Conservation (phyloP, 768 basidiomycete genomes). For the Hydnum rufescens region DNA sequence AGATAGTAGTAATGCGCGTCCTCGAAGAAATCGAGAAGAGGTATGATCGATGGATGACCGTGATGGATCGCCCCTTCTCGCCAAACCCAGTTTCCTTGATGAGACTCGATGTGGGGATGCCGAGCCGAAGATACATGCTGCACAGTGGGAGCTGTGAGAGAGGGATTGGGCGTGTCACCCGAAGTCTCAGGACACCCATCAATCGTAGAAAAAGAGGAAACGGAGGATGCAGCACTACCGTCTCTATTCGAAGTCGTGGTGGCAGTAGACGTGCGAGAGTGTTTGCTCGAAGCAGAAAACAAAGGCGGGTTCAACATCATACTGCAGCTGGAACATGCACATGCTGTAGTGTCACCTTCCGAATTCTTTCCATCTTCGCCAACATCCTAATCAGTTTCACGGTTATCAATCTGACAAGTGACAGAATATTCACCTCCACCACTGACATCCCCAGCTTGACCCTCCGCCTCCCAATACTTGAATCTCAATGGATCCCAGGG, state of each 20-base stretch:
- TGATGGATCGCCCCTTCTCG: slow-evolving; percentile 48
- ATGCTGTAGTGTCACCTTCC: too few species aligned
- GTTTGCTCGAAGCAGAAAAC: neutral
- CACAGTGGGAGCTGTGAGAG: neutral
- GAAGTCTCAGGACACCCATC: neutral
- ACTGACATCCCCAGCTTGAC: too few species aligned
- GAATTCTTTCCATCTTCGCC: too few species aligned
- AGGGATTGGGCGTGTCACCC: neutral
- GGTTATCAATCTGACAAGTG: too few species aligned
- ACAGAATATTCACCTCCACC: too few species aligned
- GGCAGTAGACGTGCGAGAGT: neutral
- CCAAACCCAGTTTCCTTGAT: slow-evolving; percentile 24
- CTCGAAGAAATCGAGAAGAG: slow-evolving; percentile 90
- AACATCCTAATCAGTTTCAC: too few species aligned
- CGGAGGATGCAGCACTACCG: neutral
- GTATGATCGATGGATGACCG: slow-evolving; percentile 91
- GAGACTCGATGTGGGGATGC: neutral
- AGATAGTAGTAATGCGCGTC: slow-evolving; percentile 93
- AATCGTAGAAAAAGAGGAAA: neutral
- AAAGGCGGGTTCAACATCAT: too few species aligned
- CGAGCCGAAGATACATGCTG: too few species aligned
- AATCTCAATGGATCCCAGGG: slow-evolving; percentile 67
- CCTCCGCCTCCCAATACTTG: neutral
- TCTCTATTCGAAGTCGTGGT: neutral
- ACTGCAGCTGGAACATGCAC: too few species aligned